Evolutionary conservation across 768 basidiomycete genomes (phyloP), one percentile per base, ranked within the genome.

Genomic region (Tulasnella sp.): DNA sequence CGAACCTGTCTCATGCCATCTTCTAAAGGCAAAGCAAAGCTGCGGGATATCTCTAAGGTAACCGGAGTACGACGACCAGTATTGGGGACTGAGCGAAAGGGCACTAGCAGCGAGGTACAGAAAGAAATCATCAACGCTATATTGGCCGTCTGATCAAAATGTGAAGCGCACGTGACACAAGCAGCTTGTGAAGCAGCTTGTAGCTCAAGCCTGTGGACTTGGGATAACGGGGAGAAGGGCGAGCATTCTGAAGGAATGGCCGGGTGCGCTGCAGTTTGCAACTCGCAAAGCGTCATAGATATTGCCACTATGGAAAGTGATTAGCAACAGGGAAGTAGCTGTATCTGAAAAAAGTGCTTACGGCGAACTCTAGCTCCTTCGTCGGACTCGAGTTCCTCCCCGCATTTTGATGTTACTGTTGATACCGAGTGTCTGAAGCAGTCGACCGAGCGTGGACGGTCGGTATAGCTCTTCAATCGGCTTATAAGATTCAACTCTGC

Each of bases 1-100:
- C 79, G 67, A 76, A 89, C 91, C 90, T 44, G 91, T 88, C 75
- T 91, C 90, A 75, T 88, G 85, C 88, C 88, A 89, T 59, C 86
- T 83, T 71, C 86, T 83, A 79, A 88, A 91, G 3, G 89, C 88
- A 78, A 86, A 87, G 79, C 91, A 92, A 22, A 91, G 83, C 81
- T 91, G 90, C 37, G 90, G 86, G 72, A 90, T 83, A 83, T 92
- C 90, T 59, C 90, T 86, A 67, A 92, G 82, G 79, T 92, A 91
- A 0, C 91, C 91, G 2, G 91, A 92, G 79, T 91, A 92, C 72
- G 89, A 91, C 3, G 91, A 91, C 91, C 91, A 92, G 76, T 88
- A 89, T 76, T 92, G 91, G 8, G 90, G 86, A 77, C 91, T 92
- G 65, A 90, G 83, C 17, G 90, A 87, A 11, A 92, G 79, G 14